These are phyloP conservation scores for Pythium catenulatum DNA, from an alignment of 352 stramenopile genomes.

Conservation along the genomic window DNA sequence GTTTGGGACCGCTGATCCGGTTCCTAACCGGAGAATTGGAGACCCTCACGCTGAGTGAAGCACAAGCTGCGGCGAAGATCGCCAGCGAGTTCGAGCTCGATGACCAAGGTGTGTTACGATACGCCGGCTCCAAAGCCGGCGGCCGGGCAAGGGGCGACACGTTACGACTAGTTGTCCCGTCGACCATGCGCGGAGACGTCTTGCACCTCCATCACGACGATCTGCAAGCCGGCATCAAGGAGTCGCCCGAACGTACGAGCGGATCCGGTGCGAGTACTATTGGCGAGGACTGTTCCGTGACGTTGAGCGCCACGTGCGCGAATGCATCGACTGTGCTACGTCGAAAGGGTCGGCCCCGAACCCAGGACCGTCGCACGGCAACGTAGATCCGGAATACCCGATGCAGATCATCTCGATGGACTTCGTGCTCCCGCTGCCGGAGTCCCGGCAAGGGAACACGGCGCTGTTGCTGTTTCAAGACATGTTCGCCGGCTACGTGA, in stretches of 20 bases:
- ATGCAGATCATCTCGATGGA: constrained; percentile 41
- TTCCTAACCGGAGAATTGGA: neutral
- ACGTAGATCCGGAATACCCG: neutral
- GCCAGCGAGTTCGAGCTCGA: neutral
- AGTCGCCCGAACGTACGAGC: constrained; percentile 28
- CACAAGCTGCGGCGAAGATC: neutral
- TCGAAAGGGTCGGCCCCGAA: neutral
- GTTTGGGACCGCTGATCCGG: neutral
- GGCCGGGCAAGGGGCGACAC: neutral
- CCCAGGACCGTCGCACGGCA: neutral
- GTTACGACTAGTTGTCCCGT: constrained; percentile 21
- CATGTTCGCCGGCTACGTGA: constrained; percentile 52
- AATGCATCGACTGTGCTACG: constrained; percentile 35
- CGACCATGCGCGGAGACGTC: neutral
- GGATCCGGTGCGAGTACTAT: constrained; percentile 10
- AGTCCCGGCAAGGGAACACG: constrained; percentile 18
- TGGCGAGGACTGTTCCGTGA: constrained; percentile 34
- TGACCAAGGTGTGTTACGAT: neutral
- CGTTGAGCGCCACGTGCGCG: neutral
- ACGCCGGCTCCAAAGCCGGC: neutral
- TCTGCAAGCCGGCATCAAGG: constrained; percentile 26
- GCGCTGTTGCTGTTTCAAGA: constrained; percentile 56
- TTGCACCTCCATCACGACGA: constrained; percentile 16
- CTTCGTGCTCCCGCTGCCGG: constrained; percentile 9
- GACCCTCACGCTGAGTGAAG: neutral